Conservation (phyloP, 1,139 yeast species). For the Zhuliangozyma parablackwelliae region DNA sequence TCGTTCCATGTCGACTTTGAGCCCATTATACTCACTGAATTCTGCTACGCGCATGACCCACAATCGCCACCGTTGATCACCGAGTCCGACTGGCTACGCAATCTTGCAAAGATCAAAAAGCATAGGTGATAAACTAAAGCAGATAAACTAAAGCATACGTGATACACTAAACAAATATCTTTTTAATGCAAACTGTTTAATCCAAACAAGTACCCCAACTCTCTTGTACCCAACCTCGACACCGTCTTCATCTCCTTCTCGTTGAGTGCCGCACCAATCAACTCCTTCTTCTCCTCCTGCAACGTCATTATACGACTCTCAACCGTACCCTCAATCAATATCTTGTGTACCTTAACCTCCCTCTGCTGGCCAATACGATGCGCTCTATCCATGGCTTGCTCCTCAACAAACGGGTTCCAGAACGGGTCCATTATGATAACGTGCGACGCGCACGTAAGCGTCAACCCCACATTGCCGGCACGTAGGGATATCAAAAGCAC, state of each 20-base stretch:
- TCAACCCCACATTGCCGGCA: conserved; percentile 92
- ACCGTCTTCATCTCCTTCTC: conserved; percentile 66
- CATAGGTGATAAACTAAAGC: conserved; percentile 17
- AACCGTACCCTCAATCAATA: conserved; percentile 63
- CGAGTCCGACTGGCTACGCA: conserved; percentile 35
- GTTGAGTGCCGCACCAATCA: conserved; percentile 75
- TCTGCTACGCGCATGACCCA: conserved; percentile 17
- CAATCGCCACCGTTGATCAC: conserved; percentile 15
- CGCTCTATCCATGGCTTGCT: conserved; percentile 93
- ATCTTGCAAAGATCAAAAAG: conserved; percentile 33
- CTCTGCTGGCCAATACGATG: conserved; percentile 86
- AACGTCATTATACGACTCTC: conserved; percentile 81
- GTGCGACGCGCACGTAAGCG: conserved; percentile 89
- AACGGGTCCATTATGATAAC: conserved; percentile 89
- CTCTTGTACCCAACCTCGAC: conserved; percentile 62
- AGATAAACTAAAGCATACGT: background rate
- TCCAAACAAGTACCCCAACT: conserved; percentile 78
- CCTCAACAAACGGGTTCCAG: conserved; percentile 96
- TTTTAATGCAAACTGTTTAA: conserved; percentile 31
- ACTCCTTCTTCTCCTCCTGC: conserved; percentile 67
- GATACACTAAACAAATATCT: too few species aligned
- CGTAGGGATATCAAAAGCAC: conserved; percentile 72
- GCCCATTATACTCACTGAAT: conserved; percentile 35
- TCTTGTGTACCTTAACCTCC: conserved; percentile 69
- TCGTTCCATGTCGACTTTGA: conserved; percentile 69